phyloP scores from a whole-genome alignment of 2,329 filamentous ascomycete genomes.

The Clarireedia paspali region DNA sequence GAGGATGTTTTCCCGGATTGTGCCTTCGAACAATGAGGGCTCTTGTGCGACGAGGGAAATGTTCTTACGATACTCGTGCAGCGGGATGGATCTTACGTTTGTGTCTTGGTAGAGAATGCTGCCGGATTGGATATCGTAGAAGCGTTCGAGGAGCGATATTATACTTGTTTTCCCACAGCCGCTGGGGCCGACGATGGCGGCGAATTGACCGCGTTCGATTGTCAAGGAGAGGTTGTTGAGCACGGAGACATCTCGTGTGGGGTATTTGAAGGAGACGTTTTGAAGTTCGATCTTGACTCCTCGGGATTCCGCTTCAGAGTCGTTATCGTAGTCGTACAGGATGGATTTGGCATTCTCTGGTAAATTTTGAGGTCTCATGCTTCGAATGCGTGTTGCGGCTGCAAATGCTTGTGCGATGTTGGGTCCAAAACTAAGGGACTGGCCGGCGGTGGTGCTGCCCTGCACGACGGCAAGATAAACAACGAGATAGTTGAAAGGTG shows the following conservation, averaged over 20 bases:
- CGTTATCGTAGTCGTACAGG: constrained; percentile 7
- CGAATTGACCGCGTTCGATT: constrained; percentile 57
- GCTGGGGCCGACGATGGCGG: constrained; percentile 61
- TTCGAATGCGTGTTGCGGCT: constrained; percentile 52
- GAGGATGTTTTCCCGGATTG: constrained; percentile 61
- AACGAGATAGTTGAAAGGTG: constrained; percentile 43
- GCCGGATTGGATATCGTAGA: constrained; percentile 62
- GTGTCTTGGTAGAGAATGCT: constrained; percentile 55
- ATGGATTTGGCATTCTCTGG: constrained; percentile 5
- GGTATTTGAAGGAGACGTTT: constrained; percentile 53
- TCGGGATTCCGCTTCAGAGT: constrained; percentile 34
- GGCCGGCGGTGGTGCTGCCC: constrained; percentile 44
- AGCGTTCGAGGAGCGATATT: constrained; percentile 57
- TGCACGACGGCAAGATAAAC: constrained; percentile 45
- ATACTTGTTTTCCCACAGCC: constrained; percentile 45
- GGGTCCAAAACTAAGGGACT: constrained; percentile 43
- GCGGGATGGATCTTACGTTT: constrained; percentile 50
- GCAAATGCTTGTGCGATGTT: constrained; percentile 51
- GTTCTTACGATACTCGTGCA: constrained; percentile 54
- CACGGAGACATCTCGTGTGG: constrained; percentile 47
- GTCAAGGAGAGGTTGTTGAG: constrained; percentile 55
- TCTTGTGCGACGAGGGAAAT: constrained; percentile 70
- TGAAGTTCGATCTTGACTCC: constrained; percentile 43
- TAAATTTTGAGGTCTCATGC: constrained; percentile 18
- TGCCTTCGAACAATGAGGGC: constrained; percentile 55